These are phyloP conservation scores for Wickerhamomyces pijperi DNA, from an alignment of 805 yeast species.

Conservation along the genomic window DNA sequence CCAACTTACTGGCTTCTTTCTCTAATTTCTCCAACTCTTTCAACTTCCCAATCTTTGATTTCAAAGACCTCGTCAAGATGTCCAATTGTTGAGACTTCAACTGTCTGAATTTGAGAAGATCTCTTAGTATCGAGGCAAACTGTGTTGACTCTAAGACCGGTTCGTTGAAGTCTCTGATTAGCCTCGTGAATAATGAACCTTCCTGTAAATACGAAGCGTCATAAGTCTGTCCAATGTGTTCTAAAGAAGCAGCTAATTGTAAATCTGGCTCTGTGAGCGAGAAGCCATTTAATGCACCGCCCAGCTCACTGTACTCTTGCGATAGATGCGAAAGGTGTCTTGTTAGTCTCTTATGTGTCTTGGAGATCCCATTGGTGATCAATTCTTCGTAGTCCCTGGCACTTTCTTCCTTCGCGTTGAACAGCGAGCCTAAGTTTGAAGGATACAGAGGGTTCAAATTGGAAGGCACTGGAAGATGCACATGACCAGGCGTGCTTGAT, in stretches of 20 bases:
- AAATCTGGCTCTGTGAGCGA: conserved; percentile 31
- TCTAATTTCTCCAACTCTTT: conserved; percentile 30
- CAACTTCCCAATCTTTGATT: conserved; percentile 21
- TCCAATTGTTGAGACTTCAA: conserved; percentile 37
- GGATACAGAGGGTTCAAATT: conserved; percentile 8
- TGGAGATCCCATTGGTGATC: conserved; percentile 40
- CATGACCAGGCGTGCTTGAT: conserved; percentile 42
- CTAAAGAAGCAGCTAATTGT: conserved; percentile 43
- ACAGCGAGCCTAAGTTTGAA: not conserved
- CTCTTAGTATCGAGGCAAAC: conserved; percentile 43
- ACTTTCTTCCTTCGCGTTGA: conserved; percentile 20
- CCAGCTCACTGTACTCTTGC: conserved; percentile 59
- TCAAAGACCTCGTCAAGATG: conserved; percentile 27
- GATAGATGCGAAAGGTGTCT: conserved; percentile 41
- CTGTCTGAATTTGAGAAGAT: conserved; percentile 42
- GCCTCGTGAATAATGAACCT: conserved; percentile 35
- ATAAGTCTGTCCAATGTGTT: conserved; percentile 75
- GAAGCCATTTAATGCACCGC: conserved; percentile 52
- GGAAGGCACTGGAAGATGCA: conserved; percentile 52
- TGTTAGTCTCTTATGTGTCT: conserved; percentile 42
- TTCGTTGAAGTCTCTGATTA: conserved; percentile 52
- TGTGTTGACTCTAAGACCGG: conserved; percentile 67
- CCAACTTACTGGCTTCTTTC: conserved; percentile 31
- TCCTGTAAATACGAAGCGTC: conserved; percentile 56
- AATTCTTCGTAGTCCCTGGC: conserved; percentile 35